These are phyloP conservation scores for Poa pratensis DNA, from an alignment of 176 grass and related monocot species.

Conservation along the genomic window DNA sequence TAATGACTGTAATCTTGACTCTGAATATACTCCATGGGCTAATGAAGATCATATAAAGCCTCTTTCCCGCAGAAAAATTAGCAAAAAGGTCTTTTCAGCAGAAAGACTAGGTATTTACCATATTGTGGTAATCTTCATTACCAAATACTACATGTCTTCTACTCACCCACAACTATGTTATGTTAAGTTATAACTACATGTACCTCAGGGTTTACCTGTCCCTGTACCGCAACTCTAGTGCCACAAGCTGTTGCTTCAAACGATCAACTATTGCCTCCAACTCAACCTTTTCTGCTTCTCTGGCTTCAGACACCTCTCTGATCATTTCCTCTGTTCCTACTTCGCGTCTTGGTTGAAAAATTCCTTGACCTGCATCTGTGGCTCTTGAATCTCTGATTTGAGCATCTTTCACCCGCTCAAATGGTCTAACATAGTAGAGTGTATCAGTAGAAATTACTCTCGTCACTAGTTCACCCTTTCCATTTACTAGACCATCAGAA, in stretches of 20 bases:
- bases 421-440: conserved; percentile 33
- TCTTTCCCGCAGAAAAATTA: background rate
- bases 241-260: background rate
- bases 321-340: conserved; percentile 2
- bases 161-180: background rate
- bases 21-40: background rate
- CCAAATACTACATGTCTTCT: background rate
- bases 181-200: background rate
- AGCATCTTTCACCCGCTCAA: background rate
- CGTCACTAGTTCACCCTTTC: background rate
- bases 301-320: background rate
- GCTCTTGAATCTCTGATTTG: conserved; percentile 25
- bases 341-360: conserved; percentile 22
- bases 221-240: background rate
- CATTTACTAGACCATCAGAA: background rate
- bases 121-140: conserved; percentile 1
- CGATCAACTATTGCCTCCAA: background rate
- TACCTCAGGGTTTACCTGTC: background rate
- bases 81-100: background rate
- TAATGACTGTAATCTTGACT: too few relatives aligned
- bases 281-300: conserved; percentile 11
- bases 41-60: background rate
- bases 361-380: background rate
- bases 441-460: conserved; percentile 27
- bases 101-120: background rate